Evolutionary conservation across 2,329 filamentous ascomycete species (phyloP).

Genomic region (Calonectria fujianensis): DNA sequence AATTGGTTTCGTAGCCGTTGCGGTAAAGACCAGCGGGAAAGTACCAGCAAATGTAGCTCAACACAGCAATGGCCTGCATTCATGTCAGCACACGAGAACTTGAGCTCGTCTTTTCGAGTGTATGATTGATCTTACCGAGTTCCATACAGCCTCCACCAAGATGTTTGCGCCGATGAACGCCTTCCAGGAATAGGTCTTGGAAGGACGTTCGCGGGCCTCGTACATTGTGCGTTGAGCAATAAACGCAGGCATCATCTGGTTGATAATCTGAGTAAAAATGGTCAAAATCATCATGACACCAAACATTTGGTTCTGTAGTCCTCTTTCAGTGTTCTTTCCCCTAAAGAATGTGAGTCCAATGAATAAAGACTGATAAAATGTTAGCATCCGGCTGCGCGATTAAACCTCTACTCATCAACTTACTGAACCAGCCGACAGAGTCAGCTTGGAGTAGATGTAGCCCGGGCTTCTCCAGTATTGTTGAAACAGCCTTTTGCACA

Average conservation of each 20-base stretch:
- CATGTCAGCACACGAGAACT: not conserved
- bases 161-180: slow-evolving; percentile 74
- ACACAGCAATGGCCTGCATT: slow-evolving; percentile 53
- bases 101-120: not conserved
- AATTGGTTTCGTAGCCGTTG: slow-evolving; percentile 72
- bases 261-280: slow-evolving; percentile 78
- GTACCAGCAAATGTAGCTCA: slow-evolving; percentile 80
- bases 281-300: slow-evolving; percentile 81
- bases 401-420: slow-evolving; percentile 52
- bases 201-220: slow-evolving; percentile 79
- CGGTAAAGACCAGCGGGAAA: slow-evolving; percentile 78
- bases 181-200: slow-evolving; percentile 79
- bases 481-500: slow-evolving; percentile 60
- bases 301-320: slow-evolving; percentile 82
- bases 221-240: slow-evolving; percentile 80
- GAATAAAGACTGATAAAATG: slow-evolving; percentile 66
- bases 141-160: slow-evolving; percentile 44
- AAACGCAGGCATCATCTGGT: slow-evolving; percentile 82
- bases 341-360: slow-evolving; percentile 81
- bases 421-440: slow-evolving; percentile 52
- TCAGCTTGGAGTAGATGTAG: slow-evolving; percentile 76
- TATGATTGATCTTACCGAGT: slow-evolving; percentile 24
- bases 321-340: slow-evolving; percentile 75
- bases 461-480: slow-evolving; percentile 68
- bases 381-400: not conserved